phyloP scores from a whole-genome alignment of 116 monocot genomes.

The Trichopus zeylanicus region DNA sequence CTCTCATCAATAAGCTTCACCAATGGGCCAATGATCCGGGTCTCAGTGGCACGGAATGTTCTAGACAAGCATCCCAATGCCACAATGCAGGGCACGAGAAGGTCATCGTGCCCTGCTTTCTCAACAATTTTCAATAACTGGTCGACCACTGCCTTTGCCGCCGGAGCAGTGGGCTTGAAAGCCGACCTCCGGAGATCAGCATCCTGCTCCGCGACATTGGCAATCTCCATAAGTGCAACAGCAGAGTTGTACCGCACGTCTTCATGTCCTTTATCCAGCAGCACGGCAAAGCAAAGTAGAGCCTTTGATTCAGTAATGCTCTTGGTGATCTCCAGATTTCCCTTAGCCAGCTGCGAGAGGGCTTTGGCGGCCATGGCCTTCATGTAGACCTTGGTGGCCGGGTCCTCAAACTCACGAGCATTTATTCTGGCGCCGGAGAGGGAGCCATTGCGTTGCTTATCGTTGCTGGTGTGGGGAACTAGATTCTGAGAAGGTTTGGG shows the following conservation, averaged over 20 bases:
- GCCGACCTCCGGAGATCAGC: conserved; percentile 68
- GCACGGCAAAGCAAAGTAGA: conserved; percentile 79
- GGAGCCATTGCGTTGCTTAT: conserved; percentile 8
- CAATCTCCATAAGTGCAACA: conserved; percentile 82
- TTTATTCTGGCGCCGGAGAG: conserved; percentile 43
- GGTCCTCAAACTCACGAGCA: conserved; percentile 77
- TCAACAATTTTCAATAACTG: conserved; percentile 66
- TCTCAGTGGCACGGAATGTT: conserved; percentile 88
- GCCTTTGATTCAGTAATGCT: conserved; percentile 87
- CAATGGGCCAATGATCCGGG: conserved; percentile 68
- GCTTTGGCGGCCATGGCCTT: conserved; percentile 93
- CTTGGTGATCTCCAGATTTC: conserved; percentile 58
- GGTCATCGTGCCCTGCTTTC: conserved; percentile 37
- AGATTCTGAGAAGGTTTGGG: conserved; percentile 1
- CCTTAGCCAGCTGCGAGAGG: conserved; percentile 54
- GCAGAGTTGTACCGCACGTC: conserved; percentile 79
- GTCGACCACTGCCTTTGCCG: conserved; percentile 74
- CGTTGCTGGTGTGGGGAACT: background rate
- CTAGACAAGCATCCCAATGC: conserved; percentile 78
- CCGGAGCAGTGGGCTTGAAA: conserved; percentile 85
- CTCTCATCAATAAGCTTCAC: conserved; percentile 70
- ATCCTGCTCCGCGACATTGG: conserved; percentile 57
- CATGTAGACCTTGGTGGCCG: conserved; percentile 66
- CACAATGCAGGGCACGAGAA: conserved; percentile 68
- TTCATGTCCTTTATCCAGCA: conserved; percentile 69